Conservation (phyloP, 495 filamentous ascomycete species). For the Cercophora samala region DNA sequence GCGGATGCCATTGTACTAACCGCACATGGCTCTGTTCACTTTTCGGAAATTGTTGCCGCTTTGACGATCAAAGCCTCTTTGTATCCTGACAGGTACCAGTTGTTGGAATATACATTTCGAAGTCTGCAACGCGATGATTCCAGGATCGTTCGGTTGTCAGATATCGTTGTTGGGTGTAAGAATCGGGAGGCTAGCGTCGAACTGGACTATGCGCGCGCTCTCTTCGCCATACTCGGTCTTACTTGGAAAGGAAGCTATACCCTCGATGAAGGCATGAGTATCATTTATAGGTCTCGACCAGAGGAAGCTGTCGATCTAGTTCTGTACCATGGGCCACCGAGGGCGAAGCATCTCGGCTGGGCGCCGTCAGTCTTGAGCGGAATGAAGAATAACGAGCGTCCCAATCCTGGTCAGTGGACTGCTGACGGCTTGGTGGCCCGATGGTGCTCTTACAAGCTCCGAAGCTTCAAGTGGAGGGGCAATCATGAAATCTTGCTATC, state of each 20-base stretch:
- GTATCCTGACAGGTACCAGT: too few relatives aligned
- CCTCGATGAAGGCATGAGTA: slow-evolving; percentile 3
- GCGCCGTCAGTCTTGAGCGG: slow-evolving; percentile 1
- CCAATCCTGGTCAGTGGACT: too few relatives aligned
- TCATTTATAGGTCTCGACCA: slow-evolving; percentile 4
- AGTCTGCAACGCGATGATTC: not conserved
- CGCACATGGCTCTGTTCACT: not conserved
- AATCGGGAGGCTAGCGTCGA: not conserved
- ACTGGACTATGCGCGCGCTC: slow-evolving; percentile 10
- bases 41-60: not conserved
- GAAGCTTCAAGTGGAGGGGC: too few relatives aligned
- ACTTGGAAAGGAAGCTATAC: not conserved
- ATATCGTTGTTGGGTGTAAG: not conserved
- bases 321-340: slow-evolving; percentile 1
- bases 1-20: not conserved
- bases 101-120: not conserved
- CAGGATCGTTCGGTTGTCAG: not conserved
- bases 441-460: too few relatives aligned
- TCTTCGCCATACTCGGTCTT: slow-evolving; percentile 1
- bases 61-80: not conserved
- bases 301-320: not conserved
- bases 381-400: too few relatives aligned
- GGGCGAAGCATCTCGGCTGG: slow-evolving; percentile 12
- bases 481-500: too few relatives aligned
- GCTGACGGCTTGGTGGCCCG: too few relatives aligned